Base-by-base conservation (phyloP, 179 eudicot species). In the Silene coronaria region DNA sequence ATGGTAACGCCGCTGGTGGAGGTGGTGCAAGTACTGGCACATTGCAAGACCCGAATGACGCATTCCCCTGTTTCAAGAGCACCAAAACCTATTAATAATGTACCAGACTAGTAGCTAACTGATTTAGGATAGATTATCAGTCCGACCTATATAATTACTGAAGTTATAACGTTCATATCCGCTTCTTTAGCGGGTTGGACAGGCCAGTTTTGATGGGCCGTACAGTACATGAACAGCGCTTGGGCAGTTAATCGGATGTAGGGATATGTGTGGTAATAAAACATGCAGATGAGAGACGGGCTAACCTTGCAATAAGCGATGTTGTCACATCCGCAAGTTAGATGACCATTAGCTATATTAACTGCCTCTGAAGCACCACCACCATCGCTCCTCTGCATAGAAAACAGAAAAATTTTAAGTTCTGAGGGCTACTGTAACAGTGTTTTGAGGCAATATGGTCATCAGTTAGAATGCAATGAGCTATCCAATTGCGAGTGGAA, bases 311-410 rank as follows among this genome's bases (percentile, higher is more conserved):
- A 93, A 82, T 91, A 89, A 58, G 92, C 90, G 38, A 93, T 89
- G 80, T 73, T 89, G 76, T 69, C 82, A 78, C 98, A 91, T 34
- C 90, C 90, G 76, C 98, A 93, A 27, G 89, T 79, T 63, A 91
- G 80, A 61, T 88, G 95, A 14, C 97, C 98, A 55, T 93, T 93
- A 19, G 91, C 93, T 82, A 80, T 80, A 79, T 93, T 88, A 63
- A 93, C 91, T 3, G 97, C 98, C 82, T 91, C 90, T 19, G 91
- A 19, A 24, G 92, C 97, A 80, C 98, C 98, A 61, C 98, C 97
- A 12, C 97, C 95, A 27, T 93, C 98, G 69, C 88, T 93, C 69
- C 80, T 85, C 98, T 93, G 78, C 63, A 86, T n/a, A 76, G 70
- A 24, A 32, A n/a, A 66, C 19, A 26, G 36, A 36, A 2, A 63